A percentile compares a stretch with the other conserved stretches of the same genome.
These are phyloP conservation scores for Pichia scutulata DNA, from an alignment of 805 yeast genomes.

Conservation along the genomic window DNA sequence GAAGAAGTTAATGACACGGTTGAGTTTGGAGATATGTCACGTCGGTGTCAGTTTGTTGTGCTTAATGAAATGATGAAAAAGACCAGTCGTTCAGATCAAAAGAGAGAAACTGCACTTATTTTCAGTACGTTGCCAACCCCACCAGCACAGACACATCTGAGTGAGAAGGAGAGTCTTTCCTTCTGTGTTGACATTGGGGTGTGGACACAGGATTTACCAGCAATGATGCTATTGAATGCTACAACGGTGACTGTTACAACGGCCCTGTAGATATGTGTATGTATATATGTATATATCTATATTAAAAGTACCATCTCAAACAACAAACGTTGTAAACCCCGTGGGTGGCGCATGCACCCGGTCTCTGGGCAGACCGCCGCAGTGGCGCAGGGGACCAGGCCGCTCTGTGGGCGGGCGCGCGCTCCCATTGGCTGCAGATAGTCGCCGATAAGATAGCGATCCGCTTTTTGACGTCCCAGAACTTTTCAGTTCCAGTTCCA, in stretches of 20 bases:
- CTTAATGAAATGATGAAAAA: conserved; percentile 76
- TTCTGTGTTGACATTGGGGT: conserved; percentile 69
- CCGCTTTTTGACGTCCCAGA: too few relatives aligned
- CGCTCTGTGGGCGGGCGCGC: too few relatives aligned
- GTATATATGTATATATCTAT: too few relatives aligned
- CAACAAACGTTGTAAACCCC: too few relatives aligned
- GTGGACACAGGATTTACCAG: conserved; percentile 81
- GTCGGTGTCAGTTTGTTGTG: conserved; percentile 63
- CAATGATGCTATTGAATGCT: conserved; percentile 74
- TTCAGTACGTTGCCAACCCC: conserved; percentile 57
- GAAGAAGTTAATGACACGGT: conserved; percentile 5
- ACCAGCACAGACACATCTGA: background rate
- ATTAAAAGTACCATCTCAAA: too few relatives aligned
- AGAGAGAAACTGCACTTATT: conserved; percentile 48
- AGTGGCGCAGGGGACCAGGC: too few relatives aligned
- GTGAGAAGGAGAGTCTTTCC: conserved; percentile 54
- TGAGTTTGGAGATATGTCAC: conserved; percentile 7
- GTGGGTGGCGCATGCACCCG: too few relatives aligned
- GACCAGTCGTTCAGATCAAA: background rate
- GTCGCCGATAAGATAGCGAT: too few relatives aligned
- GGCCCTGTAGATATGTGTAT: conserved; percentile 39
- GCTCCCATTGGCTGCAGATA: too few relatives aligned
- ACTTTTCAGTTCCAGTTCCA: too few relatives aligned
- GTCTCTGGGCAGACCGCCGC: too few relatives aligned
- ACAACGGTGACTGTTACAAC: conserved; percentile 96